These are phyloP conservation scores for Mycena floridula DNA, from an alignment of 768 basidiomycete species.

Conservation along the genomic window DNA sequence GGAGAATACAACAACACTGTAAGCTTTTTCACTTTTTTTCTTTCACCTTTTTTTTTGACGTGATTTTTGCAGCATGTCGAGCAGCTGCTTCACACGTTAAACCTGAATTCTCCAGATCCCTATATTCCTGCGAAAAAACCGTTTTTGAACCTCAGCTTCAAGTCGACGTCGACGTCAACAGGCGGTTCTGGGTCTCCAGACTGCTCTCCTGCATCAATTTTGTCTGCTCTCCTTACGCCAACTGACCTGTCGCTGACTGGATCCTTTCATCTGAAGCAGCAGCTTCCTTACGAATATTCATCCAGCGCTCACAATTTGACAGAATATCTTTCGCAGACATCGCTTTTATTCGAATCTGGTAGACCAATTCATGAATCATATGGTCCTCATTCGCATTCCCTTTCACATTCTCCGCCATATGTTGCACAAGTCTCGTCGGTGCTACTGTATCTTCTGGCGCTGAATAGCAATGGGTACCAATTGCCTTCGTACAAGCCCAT, in stretches of 20 bases:
- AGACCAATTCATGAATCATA: constrained; percentile 44
- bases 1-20: constrained; percentile 55
- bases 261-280: constrained; percentile 47
- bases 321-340: constrained; percentile 33
- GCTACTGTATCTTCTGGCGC: too few relatives aligned
- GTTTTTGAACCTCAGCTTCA: constrained; percentile 33
- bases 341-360: too few relatives aligned
- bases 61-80: constrained; percentile 56
- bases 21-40: constrained; percentile 29
- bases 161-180: too few relatives aligned
- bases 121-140: constrained; percentile 42
- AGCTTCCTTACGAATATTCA: constrained; percentile 40
- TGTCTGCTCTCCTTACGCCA: constrained; percentile 67
- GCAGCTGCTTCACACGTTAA: constrained; percentile 62
- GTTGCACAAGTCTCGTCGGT: background rate
- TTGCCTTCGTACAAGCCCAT: too few relatives aligned
- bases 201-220: constrained; percentile 66
- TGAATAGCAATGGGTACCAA: too few relatives aligned
- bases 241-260: constrained; percentile 62
- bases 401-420: background rate
- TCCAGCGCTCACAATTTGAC: constrained; percentile 18
- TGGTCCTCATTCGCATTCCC: constrained; percentile 24
- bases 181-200: constrained; percentile 43
- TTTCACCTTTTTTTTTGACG: background rate
- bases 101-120: constrained; percentile 74